These are phyloP conservation scores for Nepenthes alata DNA, from an alignment of 179 eudicot genomes.

Conservation along the genomic window DNA sequence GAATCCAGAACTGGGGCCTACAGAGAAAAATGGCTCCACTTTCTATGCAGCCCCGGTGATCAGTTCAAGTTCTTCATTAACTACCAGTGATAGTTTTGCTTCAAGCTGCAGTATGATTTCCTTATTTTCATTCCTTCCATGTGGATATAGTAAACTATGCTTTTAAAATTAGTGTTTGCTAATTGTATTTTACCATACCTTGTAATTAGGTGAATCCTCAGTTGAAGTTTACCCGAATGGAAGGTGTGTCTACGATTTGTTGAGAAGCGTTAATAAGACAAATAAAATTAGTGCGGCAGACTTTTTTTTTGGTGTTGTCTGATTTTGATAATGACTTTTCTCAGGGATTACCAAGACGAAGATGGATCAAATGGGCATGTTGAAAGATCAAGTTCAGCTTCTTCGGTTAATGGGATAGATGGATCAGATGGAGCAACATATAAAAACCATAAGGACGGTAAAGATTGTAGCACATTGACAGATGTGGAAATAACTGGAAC, in stretches of 20 bases:
- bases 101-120: conserved; percentile 43
- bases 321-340: conserved; percentile 4
- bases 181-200: background rate
- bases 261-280: background rate
- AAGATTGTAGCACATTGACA: conserved; percentile 7
- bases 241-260: conserved; percentile 27
- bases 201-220: conserved; percentile 47
- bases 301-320: background rate
- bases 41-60: conserved; percentile 13
- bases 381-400: conserved; percentile 15
- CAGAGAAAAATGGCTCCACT: conserved; percentile 22
- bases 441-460: conserved; percentile 6
- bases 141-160: background rate
- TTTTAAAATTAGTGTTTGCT: background rate
- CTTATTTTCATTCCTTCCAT: background rate
- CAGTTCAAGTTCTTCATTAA: conserved; percentile 26
- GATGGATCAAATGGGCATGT: conserved; percentile 20
- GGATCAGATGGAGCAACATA: background rate
- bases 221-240: conserved; percentile 30
- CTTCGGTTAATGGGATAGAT: conserved; percentile 14
- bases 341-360: conserved; percentile 34
- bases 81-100: conserved; percentile 34
- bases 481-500: conserved; percentile 8
- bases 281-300: background rate
- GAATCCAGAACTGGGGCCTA: conserved; percentile 16